Conservation (phyloP, 768 basidiomycete genomes). For the Cyclocybe aegerita region DNA sequence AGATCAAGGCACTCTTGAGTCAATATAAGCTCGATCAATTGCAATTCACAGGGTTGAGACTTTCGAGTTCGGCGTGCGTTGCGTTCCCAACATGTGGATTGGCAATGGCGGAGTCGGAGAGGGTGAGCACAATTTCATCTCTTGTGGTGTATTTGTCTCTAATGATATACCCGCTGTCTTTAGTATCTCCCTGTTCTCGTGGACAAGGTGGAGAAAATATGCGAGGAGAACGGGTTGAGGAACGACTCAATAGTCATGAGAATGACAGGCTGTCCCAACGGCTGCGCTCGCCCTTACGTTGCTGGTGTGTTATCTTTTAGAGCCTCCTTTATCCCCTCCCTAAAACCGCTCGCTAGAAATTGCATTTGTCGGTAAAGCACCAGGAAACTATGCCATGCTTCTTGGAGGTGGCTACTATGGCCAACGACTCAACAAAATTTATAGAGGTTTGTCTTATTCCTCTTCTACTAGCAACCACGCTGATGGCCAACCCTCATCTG, state of each 20-base stretch:
- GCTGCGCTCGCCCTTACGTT: slow-evolving; percentile 90
- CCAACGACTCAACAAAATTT: slow-evolving; percentile 94
- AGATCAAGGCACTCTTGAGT: slow-evolving; percentile 76
- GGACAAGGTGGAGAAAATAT: slow-evolving; percentile 93
- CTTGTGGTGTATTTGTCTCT: slow-evolving; percentile 1
- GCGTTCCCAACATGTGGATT: slow-evolving; percentile 92
- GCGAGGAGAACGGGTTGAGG: slow-evolving; percentile 89
- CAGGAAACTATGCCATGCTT: slow-evolving; percentile 89
- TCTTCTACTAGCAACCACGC: neutral
- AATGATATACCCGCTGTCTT: neutral
- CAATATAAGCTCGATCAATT: slow-evolving; percentile 92
- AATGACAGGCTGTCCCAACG: slow-evolving; percentile 97
- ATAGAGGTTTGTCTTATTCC: slow-evolving; percentile 55
- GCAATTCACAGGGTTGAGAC: slow-evolving; percentile 70
- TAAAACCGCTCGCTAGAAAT: slow-evolving; percentile 56
- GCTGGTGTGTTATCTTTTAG: slow-evolving; percentile 53
- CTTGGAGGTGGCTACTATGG: slow-evolving; percentile 96
- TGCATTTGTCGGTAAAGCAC: slow-evolving; percentile 96
- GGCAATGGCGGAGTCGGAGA: slow-evolving; percentile 54
- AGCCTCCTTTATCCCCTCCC: slow-evolving; percentile 2
- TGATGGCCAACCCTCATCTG: neutral
- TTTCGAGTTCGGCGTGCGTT: slow-evolving; percentile 95
- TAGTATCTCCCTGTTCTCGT: slow-evolving; percentile 91
- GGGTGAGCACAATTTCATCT: slow-evolving; percentile 31
- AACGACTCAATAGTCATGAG: slow-evolving; percentile 98